Percentiles rank a stretch among this genome's conserved stretches.
Conservation (phyloP, 176 grass and related monocot species). For the Chrysopogon serrulatus region DNA sequence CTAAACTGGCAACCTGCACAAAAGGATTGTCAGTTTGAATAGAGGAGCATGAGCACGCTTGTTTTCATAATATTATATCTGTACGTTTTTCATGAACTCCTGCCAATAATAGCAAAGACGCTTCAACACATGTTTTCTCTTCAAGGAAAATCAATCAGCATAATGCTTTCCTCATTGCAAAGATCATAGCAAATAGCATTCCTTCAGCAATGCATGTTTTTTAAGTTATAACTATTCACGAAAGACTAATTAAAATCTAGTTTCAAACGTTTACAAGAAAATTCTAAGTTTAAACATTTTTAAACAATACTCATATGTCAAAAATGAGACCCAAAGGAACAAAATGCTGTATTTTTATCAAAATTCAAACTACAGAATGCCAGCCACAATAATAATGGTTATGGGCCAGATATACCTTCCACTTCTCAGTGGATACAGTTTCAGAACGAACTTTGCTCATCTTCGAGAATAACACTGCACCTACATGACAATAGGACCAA, state of each 20-base stretch:
- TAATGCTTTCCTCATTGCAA: background rate
- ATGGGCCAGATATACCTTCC: constrained; percentile 75
- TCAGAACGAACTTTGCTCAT: constrained; percentile 98
- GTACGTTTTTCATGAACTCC: background rate
- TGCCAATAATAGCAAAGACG: background rate
- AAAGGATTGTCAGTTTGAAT: constrained; percentile 21
- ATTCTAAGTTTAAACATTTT: background rate
- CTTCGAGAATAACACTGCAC: constrained; percentile 82
- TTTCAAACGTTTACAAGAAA: background rate
- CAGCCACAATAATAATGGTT: constrained; percentile 1
- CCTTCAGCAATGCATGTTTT: background rate
- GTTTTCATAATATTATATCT: background rate
- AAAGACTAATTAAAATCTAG: background rate
- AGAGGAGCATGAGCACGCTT: constrained; percentile 4
- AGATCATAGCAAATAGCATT: background rate
- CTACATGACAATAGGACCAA: constrained; percentile 43
- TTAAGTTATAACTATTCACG: background rate
- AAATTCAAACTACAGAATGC: constrained; percentile 8
- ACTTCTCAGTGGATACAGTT: constrained; percentile 87
- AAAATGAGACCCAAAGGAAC: background rate
- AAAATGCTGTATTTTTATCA: background rate
- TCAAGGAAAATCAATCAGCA: background rate
- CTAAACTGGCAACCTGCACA: constrained; percentile 93
- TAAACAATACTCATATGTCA: background rate
- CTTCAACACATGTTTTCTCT: background rate